Conservation (phyloP, 306 rosid species). For the Abrus pulchellus region DNA sequence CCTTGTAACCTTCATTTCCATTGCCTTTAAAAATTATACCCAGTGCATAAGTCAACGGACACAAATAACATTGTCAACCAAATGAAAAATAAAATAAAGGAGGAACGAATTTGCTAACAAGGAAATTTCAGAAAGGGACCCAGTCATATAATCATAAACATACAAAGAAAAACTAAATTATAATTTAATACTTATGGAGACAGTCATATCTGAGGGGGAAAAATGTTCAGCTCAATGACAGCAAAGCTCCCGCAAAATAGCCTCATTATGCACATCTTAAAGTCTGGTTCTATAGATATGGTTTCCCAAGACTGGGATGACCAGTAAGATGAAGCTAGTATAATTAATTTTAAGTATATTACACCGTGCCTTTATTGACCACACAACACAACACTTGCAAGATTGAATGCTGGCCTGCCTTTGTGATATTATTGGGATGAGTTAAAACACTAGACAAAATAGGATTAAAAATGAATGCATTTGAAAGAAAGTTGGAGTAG, state of each 20-base stretch:
- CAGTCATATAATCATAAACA: conserved; percentile 4
- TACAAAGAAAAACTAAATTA: not conserved
- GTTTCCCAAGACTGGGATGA: conserved; percentile 18
- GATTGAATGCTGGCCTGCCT: not conserved
- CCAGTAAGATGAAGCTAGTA: not conserved
- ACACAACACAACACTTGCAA: not conserved
- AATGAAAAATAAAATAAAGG: not conserved
- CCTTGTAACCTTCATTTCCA: conserved; percentile 71
- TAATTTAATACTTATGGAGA: conserved; percentile 1
- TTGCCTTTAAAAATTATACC: conserved; percentile 57
- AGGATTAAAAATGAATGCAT: not conserved
- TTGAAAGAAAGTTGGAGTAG: not conserved
- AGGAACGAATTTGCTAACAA: not conserved
- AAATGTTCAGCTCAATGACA: conserved; percentile 1
- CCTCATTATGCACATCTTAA: not conserved
- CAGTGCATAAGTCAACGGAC: conserved; percentile 19
- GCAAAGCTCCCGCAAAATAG: conserved; percentile 12
- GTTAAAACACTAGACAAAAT: not conserved
- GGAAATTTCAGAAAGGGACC: not conserved
- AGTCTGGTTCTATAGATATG: not conserved
- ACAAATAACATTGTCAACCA: conserved; percentile 25
- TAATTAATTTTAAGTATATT: not conserved
- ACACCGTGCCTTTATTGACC: not conserved
- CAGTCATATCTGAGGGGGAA: not conserved
- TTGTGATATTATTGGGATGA: not conserved